Base-by-base conservation (phyloP, 2,329 filamentous ascomycete species). In the Microcyclospora pomicola region DNA sequence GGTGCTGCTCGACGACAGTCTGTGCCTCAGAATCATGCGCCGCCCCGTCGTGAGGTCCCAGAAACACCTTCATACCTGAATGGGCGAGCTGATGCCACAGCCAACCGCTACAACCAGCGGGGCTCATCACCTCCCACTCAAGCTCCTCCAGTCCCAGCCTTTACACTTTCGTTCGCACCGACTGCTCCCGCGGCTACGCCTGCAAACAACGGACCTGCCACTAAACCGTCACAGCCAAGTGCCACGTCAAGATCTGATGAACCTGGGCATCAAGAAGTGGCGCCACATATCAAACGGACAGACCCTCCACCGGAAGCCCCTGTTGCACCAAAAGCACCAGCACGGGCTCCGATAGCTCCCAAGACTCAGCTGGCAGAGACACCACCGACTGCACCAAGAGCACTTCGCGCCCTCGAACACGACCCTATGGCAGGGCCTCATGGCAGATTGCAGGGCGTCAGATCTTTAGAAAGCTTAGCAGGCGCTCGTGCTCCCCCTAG, bases 141-240 rank as follows among this genome's bases (percentile, higher is more conserved):
- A 43, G 68, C 69, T 16, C 66, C 66, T 12, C 61, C 65, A 37
- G 69, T 74, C 11, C 71, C 71, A 16, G 69, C 70, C n/a, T 74
- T 73, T 53, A 56, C 51, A 30, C 44, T 58, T 27, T 53, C 53
- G 5, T 48, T 57, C 19, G 50, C 50, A 5, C 48, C 58, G 15
- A 42, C 47, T 16, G 46, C 53, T 15, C 45, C 53, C 14, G 42
- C 52, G 13, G 46, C 53, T 7, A 58, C 13, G 10, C 27, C 15
- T 24, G 33, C 24, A 35, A 14, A 15, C 33, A 35, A 19, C 19
- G 24, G 9, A 11, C n/a, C 7, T 13, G 11, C 33, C 13, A 9
- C 14, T 11, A 15, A 19, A 14, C 29, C n/a, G 15, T 11, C 29
- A 4, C 31, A 38, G 27, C 9, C 29, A 15, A 33, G 14, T 5